Conservation (phyloP, 108 stramenopile species). For the Cyclotella sp. region DNA sequence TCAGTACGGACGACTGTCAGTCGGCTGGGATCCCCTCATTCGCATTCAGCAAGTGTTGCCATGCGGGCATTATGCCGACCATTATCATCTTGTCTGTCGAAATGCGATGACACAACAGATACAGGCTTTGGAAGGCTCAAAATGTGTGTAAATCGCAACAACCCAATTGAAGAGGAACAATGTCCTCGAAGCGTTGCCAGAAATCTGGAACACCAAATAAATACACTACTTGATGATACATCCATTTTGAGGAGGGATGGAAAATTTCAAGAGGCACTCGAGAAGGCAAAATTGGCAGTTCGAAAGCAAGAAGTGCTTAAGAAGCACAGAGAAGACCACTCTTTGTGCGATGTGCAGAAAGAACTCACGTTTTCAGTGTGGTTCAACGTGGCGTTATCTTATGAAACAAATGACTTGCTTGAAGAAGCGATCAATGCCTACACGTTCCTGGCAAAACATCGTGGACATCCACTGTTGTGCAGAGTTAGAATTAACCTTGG, state of each 20-base stretch:
- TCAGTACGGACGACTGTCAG: slow-evolving; percentile 5
- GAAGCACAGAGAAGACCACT: slow-evolving; percentile 66
- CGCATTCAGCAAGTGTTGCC: background rate
- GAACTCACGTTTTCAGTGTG: slow-evolving; percentile 82
- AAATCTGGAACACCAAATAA: slow-evolving; percentile 74
- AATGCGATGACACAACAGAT: too few species aligned
- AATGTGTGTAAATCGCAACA: background rate
- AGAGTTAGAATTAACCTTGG: slow-evolving; percentile 89
- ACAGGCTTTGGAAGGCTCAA: background rate
- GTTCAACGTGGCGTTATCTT: slow-evolving; percentile 81
- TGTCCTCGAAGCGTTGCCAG: slow-evolving; percentile 18
- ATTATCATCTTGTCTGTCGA: background rate
- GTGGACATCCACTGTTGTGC: slow-evolving; percentile 43
- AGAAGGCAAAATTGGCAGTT: slow-evolving; percentile 85
- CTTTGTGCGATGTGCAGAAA: slow-evolving; percentile 58
- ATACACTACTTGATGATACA: slow-evolving; percentile 72
- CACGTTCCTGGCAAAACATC: slow-evolving; percentile 71
- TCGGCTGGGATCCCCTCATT: slow-evolving; percentile 9
- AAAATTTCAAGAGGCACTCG: slow-evolving; percentile 66
- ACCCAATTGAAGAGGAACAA: background rate
- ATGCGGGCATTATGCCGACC: background rate
- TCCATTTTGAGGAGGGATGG: slow-evolving; percentile 51
- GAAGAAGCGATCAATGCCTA: slow-evolving; percentile 86
- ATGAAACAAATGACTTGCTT: slow-evolving; percentile 78
- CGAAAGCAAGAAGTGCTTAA: slow-evolving; percentile 70